Conservation (phyloP, 2,329 filamentous ascomycete species). For the Fusarium vanettenii region DNA sequence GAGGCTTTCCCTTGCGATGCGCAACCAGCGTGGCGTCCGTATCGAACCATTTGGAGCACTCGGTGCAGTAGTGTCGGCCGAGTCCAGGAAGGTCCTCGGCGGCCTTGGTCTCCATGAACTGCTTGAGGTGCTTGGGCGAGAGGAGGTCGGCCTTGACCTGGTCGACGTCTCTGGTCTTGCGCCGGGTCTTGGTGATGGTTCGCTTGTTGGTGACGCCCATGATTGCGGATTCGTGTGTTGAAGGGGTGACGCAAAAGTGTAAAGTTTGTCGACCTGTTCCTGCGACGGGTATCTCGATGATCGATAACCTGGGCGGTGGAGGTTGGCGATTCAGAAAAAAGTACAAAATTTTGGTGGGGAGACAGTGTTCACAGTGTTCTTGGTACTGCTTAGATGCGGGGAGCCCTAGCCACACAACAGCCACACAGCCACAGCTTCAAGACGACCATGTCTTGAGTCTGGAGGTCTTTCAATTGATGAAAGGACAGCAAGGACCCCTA, state of each 20-base stretch:
- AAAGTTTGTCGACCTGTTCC: neutral
- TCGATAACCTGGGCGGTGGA: slow-evolving; percentile 13
- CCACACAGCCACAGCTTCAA: neutral
- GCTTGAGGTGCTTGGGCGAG: slow-evolving; percentile 81
- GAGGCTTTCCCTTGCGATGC: slow-evolving; percentile 89
- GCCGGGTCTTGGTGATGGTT: slow-evolving; percentile 79
- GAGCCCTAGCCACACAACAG: slow-evolving; percentile 1
- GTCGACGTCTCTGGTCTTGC: slow-evolving; percentile 87
- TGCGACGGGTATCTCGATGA: slow-evolving; percentile 6
- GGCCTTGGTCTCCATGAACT: slow-evolving; percentile 82
- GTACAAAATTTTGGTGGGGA: slow-evolving; percentile 35
- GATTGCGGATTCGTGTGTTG: too few relatives aligned
- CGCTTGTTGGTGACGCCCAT: slow-evolving; percentile 78
- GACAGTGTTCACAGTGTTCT: slow-evolving; percentile 10
- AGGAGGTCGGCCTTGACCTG: slow-evolving; percentile 87
- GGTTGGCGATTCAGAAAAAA: slow-evolving; percentile 39
- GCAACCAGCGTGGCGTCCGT: slow-evolving; percentile 78
- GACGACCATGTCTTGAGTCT: too few relatives aligned
- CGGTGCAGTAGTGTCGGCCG: slow-evolving; percentile 86
- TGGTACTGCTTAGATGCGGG: neutral
- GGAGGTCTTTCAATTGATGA: neutral
- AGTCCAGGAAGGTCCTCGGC: slow-evolving; percentile 89
- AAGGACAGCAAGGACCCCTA: neutral
- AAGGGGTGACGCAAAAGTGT: too few relatives aligned
- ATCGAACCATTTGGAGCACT: slow-evolving; percentile 98